Conservation (phyloP, 805 yeast genomes). For the Candida bentonensis region DNA sequence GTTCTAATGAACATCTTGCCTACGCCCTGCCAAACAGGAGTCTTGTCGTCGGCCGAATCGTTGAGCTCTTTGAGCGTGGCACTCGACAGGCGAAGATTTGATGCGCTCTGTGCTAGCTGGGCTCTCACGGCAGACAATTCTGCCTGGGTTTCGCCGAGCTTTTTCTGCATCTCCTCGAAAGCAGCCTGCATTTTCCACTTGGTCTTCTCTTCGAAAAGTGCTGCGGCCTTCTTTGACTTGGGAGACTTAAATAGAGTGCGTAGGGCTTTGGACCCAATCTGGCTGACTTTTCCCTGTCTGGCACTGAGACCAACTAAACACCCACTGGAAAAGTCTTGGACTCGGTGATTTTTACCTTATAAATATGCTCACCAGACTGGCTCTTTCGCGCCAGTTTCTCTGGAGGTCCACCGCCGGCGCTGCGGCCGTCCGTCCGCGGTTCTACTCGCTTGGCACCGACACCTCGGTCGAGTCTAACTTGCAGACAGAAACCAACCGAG, state of each 20-base stretch:
- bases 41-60: constrained; percentile 27
- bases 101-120: constrained; percentile 35
- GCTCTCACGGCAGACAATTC: constrained; percentile 42
- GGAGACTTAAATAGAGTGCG: too few species aligned
- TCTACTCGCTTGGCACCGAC: not conserved
- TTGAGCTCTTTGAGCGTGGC: constrained; percentile 44
- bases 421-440: too few species aligned
- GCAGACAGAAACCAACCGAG: constrained; percentile 7
- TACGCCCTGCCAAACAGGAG: constrained; percentile 67
- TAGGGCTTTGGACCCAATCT: too few species aligned
- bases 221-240: too few species aligned
- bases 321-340: too few species aligned
- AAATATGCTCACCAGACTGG: too few species aligned
- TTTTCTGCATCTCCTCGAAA: constrained; percentile 45
- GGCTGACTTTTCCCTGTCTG: too few species aligned
- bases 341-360: too few species aligned
- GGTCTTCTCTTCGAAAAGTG: too few species aligned
- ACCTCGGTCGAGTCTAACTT: not conserved
- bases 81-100: constrained; percentile 38
- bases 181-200: constrained; percentile 1
- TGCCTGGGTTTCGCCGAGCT: constrained; percentile 42
- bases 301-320: too few species aligned
- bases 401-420: too few species aligned
- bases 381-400: too few species aligned
- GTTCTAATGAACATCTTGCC: constrained; percentile 49